Evolutionary conservation across 768 basidiomycete genomes (phyloP), one percentile per base, ranked within the genome.

Genomic region (Macrolepiota dolichaula): DNA sequence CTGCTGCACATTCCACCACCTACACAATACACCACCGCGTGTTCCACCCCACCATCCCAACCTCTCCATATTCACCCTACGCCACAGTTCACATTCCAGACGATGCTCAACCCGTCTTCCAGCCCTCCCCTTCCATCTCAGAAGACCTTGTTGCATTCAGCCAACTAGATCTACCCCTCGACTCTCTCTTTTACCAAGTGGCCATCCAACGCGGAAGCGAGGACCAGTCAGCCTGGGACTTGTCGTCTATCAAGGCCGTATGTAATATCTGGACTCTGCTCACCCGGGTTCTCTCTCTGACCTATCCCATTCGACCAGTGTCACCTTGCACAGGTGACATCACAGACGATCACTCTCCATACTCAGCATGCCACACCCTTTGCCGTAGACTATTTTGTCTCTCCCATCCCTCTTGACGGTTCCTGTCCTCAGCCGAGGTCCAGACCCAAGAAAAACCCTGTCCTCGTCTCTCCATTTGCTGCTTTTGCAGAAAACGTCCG

Each of bases 361-460:
- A 64, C 67, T 24, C 68, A 74, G 15, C 76, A 72, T 25, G 73
- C 76, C 49, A 70, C 71, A 57, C 86, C 88, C n/a, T 85, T 83
- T 69, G 82, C 86, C 49, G 67, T 92, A 56, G 87, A 91, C 69
- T 89, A 92, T 69, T 90, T 88, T 66, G 76, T 92, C 24, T 79
- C 79, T 37, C 85, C 90, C 35, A 76, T 85, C 46, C 83, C 88
- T n/a, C 84, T 81, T 68, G 80, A 89, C 67, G 91, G 89, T 60
- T 72, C 83, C 40, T 94, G 92, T 69, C 84, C 83, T 5, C 68
- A 70, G 55, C 64, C 36, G 35, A 12, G 13, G 10, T 32, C 67
- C 56, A 74, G 68, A 59, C 64, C 67, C 38, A 69, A 70, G 38
- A 68, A 69, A 59, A 60, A 57, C 50, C 53, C 59, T 51, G 53